These are phyloP conservation scores for Phaseolus coccineus DNA, from an alignment of 331 rosid genomes.

Conservation along the genomic window DNA sequence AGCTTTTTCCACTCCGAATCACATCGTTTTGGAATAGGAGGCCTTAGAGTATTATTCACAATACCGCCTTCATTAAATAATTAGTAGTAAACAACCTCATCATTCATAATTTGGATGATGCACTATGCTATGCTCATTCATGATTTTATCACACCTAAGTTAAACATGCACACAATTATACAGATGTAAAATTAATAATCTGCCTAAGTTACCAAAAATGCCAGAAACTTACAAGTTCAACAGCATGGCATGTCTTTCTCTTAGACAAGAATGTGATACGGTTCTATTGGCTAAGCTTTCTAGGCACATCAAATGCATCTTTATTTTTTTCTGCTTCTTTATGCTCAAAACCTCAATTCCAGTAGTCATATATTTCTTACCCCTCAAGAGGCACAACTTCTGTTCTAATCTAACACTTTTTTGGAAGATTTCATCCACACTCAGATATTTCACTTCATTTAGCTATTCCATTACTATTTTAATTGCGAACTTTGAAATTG, in stretches of 20 bases:
- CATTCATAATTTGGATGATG: not conserved
- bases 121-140: constrained; percentile 14
- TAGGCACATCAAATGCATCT: too few relatives aligned
- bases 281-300: too few relatives aligned
- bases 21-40: constrained; percentile 84
- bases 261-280: not conserved
- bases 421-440: too few relatives aligned
- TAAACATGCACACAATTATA: not conserved
- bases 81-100: constrained; percentile 30
- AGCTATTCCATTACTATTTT: too few relatives aligned
- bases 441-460: too few relatives aligned
- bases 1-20: constrained; percentile 81
- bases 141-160: not conserved
- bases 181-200: not conserved
- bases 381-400: too few relatives aligned
- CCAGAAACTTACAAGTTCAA: not conserved
- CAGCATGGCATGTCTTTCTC: not conserved
- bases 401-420: too few relatives aligned
- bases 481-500: too few relatives aligned
- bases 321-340: too few relatives aligned
- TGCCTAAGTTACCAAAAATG: not conserved
- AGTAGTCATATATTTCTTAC: too few relatives aligned
- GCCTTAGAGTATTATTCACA: constrained; percentile 87
- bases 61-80: constrained; percentile 73
- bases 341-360: too few relatives aligned